phyloP scores from a whole-genome alignment of 768 basidiomycete genomes.

The Rhodocollybia butyracea region DNA sequence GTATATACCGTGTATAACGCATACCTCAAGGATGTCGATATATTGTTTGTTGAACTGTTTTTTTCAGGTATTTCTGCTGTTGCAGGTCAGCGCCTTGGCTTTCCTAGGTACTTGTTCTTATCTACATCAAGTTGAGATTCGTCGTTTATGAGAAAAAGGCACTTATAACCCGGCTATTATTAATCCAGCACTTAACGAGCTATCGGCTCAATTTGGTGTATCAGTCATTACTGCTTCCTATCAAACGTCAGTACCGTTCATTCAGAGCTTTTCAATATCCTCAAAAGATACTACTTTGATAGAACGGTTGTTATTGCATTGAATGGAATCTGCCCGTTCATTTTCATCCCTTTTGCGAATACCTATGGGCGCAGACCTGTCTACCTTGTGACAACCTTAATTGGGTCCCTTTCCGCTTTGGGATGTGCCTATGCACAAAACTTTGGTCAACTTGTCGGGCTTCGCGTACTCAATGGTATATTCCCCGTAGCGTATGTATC shows the following conservation, averaged over 20 bases:
- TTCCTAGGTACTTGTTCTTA: too few species aligned
- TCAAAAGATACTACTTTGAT: neutral
- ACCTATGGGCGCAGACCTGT: slow-evolving; percentile 1
- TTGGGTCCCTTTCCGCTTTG: neutral
- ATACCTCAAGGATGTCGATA: neutral
- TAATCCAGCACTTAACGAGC: slow-evolving; percentile 1
- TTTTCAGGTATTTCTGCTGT: neutral
- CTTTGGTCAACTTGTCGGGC: slow-evolving; percentile 3
- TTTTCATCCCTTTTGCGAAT: slow-evolving; percentile 5
- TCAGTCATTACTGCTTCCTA: slow-evolving; percentile 4
- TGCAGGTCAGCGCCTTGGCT: slow-evolving; percentile 2
- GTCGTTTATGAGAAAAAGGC: too few species aligned
- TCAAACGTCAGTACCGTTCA: neutral
- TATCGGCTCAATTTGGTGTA: slow-evolving; percentile 1
- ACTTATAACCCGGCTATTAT: neutral
- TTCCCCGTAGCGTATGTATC: slow-evolving; percentile 3
- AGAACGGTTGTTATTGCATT: slow-evolving; percentile 1
- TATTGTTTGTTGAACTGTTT: neutral
- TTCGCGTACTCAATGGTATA: slow-evolving; percentile 1
- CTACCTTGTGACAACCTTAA: neutral
- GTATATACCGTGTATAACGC: neutral
- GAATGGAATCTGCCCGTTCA: slow-evolving; percentile 1
- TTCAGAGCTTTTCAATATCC: neutral
- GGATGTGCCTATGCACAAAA: slow-evolving; percentile 4
- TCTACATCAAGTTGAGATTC: too few species aligned